Base-by-base conservation (phyloP, 495 filamentous ascomycete species). In the Annulohypoxylon bovei region DNA sequence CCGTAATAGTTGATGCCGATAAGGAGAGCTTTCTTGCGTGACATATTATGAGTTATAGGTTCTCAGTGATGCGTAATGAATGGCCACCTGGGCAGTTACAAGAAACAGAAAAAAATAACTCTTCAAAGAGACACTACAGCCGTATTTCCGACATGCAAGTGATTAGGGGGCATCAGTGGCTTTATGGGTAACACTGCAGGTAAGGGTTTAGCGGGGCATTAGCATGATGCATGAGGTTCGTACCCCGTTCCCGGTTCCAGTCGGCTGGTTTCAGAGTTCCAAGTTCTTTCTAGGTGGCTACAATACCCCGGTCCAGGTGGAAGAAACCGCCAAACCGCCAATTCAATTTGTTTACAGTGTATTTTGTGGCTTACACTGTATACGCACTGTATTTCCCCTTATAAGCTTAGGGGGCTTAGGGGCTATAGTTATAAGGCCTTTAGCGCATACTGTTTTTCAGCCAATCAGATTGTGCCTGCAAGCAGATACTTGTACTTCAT, bases 1-100 rank as follows among this genome's bases (percentile, higher is more conserved):
- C 87, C 87, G n/a, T 76, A 79, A 72, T 89, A 89, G 77, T 88
- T 89, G 75, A 89, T 88, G 39, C 87, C 87, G 52, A 89, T 88
- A 16, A 89, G 74, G 33, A 89, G 84, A 44, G 85, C 82, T 65
- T 89, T 87, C 66, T 80, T 86, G 60, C 83, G 83, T 42, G 79
- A 20, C 73, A 73, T 76, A 42, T 25, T 72, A 62, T 20, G 14
- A 28, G 14, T 57, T 22, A 14, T 4, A 14, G 1, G n/a, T 30
- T 30, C 6, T 12, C 6, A 28, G 27, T 27, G 8, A n/a, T 22
- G 46, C 22, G 0, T 22, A 20, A 28, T 40, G 11, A 14, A 40
- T 40, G 4, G n/a, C 14, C 14, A 14, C 37, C 14, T 6, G n/a
- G 14, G 14, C 14, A 40, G 20, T 28, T 50, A 14, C 23, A 50